phyloP scores from a whole-genome alignment of 2,329 filamentous ascomycete genomes.

The Blastomyces emzantsi region DNA sequence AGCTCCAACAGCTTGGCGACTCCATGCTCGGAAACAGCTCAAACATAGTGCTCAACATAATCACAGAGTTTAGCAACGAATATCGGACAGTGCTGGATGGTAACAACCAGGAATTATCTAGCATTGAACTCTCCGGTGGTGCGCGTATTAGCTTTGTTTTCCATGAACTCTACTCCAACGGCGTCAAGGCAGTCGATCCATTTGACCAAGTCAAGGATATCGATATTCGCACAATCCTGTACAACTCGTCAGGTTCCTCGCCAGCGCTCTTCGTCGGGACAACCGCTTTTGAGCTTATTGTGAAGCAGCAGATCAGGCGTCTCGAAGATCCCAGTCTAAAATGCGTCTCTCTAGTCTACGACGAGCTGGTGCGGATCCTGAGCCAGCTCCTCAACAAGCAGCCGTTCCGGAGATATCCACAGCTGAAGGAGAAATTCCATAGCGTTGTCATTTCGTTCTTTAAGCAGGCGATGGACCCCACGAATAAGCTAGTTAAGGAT shows the following conservation, averaged over 20 bases:
- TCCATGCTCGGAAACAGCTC: conserved; percentile 93
- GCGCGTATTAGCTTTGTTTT: conserved; percentile 99
- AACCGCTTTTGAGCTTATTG: conserved; percentile 95
- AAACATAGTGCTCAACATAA: conserved; percentile 97
- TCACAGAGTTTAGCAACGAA: conserved; percentile 97
- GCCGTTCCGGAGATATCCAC: conserved; percentile 86
- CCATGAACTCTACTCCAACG: conserved; percentile 96
- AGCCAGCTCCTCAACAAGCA: conserved; percentile 80
- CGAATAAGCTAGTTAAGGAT: conserved; percentile 92
- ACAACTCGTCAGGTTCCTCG: conserved; percentile 98
- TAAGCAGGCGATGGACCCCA: conserved; percentile 97
- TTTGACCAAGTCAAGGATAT: conserved; percentile 97
- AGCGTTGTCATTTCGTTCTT: conserved; percentile 87
- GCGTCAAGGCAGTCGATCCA: conserved; percentile 93
- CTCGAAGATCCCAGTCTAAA: conserved; percentile 94
- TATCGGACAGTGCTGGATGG: conserved; percentile 94
- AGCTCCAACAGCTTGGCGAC: conserved; percentile 76
- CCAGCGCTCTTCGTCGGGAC: conserved; percentile 95
- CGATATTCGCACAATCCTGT: conserved; percentile 92
- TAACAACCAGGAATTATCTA: conserved; percentile 93
- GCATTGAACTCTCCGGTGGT: conserved; percentile 86
- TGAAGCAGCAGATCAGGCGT: conserved; percentile 97
- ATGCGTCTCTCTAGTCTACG: conserved; percentile 94
- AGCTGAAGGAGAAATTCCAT: conserved; percentile 94
- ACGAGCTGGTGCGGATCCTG: conserved; percentile 92